These are phyloP conservation scores for Endoconidiophora laricicola DNA, from an alignment of 2,329 filamentous ascomycete genomes.

Conservation along the genomic window DNA sequence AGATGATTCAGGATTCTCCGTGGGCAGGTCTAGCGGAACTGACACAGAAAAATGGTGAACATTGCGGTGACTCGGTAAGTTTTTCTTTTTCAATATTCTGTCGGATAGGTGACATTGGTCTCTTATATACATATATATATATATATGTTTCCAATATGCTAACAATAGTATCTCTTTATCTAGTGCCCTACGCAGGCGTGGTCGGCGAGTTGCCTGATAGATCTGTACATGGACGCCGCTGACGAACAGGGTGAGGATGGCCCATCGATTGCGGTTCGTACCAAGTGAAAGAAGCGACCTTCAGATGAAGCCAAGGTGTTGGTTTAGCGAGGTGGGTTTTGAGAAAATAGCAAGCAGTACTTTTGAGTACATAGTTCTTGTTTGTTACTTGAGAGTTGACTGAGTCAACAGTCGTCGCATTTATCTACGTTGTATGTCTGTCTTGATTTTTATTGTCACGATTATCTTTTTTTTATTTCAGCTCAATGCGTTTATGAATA, in stretches of 20 bases:
- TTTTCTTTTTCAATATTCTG: conserved; percentile 16
- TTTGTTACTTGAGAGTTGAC: not conserved
- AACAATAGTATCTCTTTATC: not conserved
- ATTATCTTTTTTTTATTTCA: not conserved
- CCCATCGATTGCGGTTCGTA: not conserved
- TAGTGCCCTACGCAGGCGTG: conserved; percentile 90
- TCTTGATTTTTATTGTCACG: not conserved
- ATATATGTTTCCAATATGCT: conserved; percentile 11
- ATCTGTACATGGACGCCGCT: conserved; percentile 83
- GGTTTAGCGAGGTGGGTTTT: not conserved
- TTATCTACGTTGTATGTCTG: not conserved
- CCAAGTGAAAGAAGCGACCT: not conserved
- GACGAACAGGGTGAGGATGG: conserved; percentile 27
- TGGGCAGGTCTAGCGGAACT: conserved; percentile 91
- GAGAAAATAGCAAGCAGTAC: not conserved
- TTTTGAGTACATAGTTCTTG: not conserved
- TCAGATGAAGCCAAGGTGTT: not conserved
- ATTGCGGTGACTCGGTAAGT: conserved; percentile 76
- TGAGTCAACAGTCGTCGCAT: not conserved
- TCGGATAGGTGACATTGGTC: not conserved
- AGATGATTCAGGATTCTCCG: conserved; percentile 58
- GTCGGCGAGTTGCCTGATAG: conserved; percentile 87
- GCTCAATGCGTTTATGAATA: too few species aligned
- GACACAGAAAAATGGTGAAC: conserved; percentile 74
- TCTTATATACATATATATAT: conserved; percentile 6